A percentile compares a stretch with the other conserved stretches of the same genome.
phyloP scores from a whole-genome alignment of 2,329 filamentous ascomycete genomes.

The Aspergillus hiratsukae region DNA sequence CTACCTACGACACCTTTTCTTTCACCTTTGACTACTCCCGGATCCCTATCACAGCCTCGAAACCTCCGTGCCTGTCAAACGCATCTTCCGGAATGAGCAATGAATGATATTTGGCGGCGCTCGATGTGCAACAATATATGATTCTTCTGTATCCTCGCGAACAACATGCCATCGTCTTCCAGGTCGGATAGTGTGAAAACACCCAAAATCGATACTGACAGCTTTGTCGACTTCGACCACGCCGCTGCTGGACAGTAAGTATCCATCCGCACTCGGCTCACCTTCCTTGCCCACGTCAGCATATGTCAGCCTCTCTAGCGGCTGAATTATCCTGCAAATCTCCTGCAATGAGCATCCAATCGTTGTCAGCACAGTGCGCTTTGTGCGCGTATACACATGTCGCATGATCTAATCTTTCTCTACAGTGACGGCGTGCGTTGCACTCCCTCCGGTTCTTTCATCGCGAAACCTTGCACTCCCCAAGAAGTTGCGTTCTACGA shows the following conservation, averaged over 20 bases:
- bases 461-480: slow-evolving; percentile 89
- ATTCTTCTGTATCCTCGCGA: background rate
- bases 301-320: background rate
- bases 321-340: background rate
- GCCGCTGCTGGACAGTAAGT: slow-evolving; percentile 48
- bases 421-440: slow-evolving; percentile 82
- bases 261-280: background rate
- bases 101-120: background rate
- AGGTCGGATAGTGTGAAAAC: slow-evolving; percentile 30
- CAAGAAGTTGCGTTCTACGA: slow-evolving; percentile 90
- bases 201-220: slow-evolving; percentile 33
- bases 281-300: slow-evolving; percentile 7
- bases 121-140: slow-evolving; percentile 13
- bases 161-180: slow-evolving; percentile 30
- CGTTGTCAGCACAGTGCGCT: background rate
- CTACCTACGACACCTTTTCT: background rate
- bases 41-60: background rate
- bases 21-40: background rate
- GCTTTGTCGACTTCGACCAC: slow-evolving; percentile 43
- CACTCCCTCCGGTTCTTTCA: slow-evolving; percentile 74
- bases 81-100: background rate
- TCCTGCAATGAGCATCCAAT: background rate
- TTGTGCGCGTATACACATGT: background rate
- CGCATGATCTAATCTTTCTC: background rate
- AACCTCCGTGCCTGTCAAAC: background rate